Base-by-base conservation (phyloP, 768 basidiomycete genomes). In the Leccinum obscurum region DNA sequence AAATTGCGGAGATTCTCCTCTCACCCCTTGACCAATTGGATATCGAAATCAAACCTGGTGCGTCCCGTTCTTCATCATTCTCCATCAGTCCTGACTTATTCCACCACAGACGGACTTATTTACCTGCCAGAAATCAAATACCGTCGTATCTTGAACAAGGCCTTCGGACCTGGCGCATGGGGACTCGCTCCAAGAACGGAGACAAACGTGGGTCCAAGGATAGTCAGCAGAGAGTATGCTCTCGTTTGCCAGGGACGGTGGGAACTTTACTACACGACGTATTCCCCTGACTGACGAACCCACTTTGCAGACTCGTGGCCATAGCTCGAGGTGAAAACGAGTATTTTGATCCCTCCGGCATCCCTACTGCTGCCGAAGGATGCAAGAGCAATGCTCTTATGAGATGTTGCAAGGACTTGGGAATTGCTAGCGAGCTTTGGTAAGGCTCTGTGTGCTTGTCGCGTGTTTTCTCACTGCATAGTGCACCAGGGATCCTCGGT, bases 101-200 rank as follows among this genome's bases (percentile, higher is more conserved):
- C 57, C 37, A 48, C 22, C 6, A 8, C 59, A 96, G 96, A 98
- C 66, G 96, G 96, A 5, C 80, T 98, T 46, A 77, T 97, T 11
- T 98, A 98, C 75, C 85, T 98, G 7, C 96, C 96, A 20, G 96
- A 98, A 75, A 98, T 98, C 68, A 96, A 97, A 71, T 98, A 98
- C 69, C 84, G 96, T 17, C 85, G 96, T 24, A 86, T 93, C 35
- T 76, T 98, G 52, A 98, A 98, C 78, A 87, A 82, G 66, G 94
- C 96, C 0, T 98, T 98, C 68, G 95, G 96, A 11, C 96, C 96
- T 20, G 96, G 96, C 7, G 95, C 89, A 6, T 98, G 96, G 96
- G 96, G 96, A 11, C 83, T 98, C 50, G 96, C 95, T 13, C 96
- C 96, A 2, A 83, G 96, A 14, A 88, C 90, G 50, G 93, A 96